Base-by-base conservation (phyloP, 106 monocot genomes). In the Allium fistulosum region DNA sequence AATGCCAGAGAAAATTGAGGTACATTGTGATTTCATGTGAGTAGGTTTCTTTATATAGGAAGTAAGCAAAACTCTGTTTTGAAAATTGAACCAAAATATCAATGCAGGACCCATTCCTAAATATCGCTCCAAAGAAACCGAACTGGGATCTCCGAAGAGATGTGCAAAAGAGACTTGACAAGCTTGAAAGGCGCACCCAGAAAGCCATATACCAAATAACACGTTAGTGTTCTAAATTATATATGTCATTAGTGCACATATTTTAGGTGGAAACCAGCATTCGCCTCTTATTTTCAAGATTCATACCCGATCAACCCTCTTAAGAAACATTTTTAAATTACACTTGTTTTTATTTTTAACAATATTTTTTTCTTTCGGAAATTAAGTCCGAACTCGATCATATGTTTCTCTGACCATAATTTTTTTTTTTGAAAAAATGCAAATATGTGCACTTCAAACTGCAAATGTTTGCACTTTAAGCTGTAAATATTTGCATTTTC, bases 121-220 rank as follows among this genome's bases (percentile, higher is more conserved):
- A 93, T 46, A 99, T 99, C 63, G 99, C 99, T 46, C 99, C 99
- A 59, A 99, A 90, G 83, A 99, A 99, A 64, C 99, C 99, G n/a
- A 93, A 99, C 69, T 99, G 99, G 93, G 99, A 99, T 71, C 85
- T 99, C 9, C 68, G 84, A 46, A 80, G 99, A 63, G 93, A 93
- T 68, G 90, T 99, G 69, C 93, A 99, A 63, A 93, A 93, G 77
- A 93, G 67, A 75, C 90, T 99, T 12, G 93, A 99, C 65, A 99
- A 99, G 63, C 93, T 99, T 18, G 93, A 99, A 59, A 90, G 77
- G 73, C 90, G 99, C 68, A 99, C 99, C 15, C 84, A 85, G 80
- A 99, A 90, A 80, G 90, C 99, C 17, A 53, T 99, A 63, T 85
- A 83, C 62, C 73, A 90, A 72, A 72, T 93, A 46, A 81, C 80